phyloP scores from a whole-genome alignment of 2,329 filamentous ascomycete species.

The Rhinocladiella mackenziei region DNA sequence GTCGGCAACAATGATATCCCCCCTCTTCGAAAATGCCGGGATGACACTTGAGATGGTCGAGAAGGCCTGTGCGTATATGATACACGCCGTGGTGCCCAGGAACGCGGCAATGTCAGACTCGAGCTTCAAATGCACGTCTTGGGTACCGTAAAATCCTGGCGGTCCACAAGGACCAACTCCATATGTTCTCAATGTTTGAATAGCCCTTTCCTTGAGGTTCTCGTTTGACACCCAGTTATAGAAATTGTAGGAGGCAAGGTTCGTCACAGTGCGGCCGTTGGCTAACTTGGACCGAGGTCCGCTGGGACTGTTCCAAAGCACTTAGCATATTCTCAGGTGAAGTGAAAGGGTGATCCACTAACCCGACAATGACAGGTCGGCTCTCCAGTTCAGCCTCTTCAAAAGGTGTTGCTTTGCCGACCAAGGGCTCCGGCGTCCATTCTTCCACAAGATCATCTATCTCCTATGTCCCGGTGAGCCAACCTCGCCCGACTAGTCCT shows the following conservation, averaged over 20 bases:
- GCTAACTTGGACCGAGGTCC: constrained; percentile 85
- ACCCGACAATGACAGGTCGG: constrained; percentile 84
- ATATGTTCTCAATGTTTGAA: constrained; percentile 88
- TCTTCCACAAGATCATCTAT: constrained; percentile 96
- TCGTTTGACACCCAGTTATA: constrained; percentile 97
- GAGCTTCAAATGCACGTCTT: constrained; percentile 96
- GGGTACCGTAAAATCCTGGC: constrained; percentile 95
- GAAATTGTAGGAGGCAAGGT: constrained; percentile 93
- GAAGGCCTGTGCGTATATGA: constrained; percentile 94
- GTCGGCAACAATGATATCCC: constrained; percentile 95
- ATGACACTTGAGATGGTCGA: constrained; percentile 97
- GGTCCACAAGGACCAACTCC: constrained; percentile 95
- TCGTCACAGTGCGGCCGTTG: constrained; percentile 85
- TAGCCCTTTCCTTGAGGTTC: constrained; percentile 87
- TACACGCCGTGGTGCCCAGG: constrained; percentile 80
- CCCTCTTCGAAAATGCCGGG: constrained; percentile 92
- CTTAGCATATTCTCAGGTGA: no score
- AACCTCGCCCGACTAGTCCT: background rate
- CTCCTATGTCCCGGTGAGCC: constrained; percentile 52
- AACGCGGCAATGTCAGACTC: constrained; percentile 90
- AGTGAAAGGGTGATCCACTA: constrained; percentile 33
- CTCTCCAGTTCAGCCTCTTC: constrained; percentile 82
- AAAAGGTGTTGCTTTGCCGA: constrained; percentile 65
- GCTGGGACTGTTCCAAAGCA: no score
- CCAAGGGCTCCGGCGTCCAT: constrained; percentile 91